phyloP scores from a whole-genome alignment of 306 rosid genomes.

The Benincasa hispida region DNA sequence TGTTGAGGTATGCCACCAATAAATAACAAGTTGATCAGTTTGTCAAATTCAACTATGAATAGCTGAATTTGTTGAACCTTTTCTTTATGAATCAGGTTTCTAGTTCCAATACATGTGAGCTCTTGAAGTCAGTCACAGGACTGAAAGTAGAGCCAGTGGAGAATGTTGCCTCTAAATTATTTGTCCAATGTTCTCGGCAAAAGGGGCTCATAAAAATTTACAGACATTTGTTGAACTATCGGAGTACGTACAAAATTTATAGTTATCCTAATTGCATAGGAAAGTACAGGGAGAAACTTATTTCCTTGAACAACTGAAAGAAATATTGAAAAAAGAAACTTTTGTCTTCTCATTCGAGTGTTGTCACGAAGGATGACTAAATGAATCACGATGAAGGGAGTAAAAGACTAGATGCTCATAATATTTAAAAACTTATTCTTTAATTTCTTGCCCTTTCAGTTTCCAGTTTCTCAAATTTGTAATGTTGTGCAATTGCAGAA shows the following conservation, averaged over 20 bases:
- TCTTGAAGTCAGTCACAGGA: constrained; percentile 72
- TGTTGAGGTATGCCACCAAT: constrained; percentile 59
- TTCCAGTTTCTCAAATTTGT: neutral
- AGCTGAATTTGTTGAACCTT: constrained; percentile 16
- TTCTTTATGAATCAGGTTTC: constrained; percentile 59
- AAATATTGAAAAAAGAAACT: neutral
- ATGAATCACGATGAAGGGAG: neutral
- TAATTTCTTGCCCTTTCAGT: neutral
- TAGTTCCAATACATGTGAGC: constrained; percentile 72
- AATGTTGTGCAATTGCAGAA: constrained; percentile 40
- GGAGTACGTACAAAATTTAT: constrained; percentile 30
- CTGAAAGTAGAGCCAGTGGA: constrained; percentile 85
- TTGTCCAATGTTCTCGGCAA: constrained; percentile 98
- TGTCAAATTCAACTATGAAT: neutral
- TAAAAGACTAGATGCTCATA: neutral
- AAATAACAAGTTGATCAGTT: constrained; percentile 3
- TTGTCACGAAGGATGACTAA: neutral
- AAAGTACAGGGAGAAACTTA: neutral
- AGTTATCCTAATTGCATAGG: neutral
- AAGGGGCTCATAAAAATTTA: constrained; percentile 92
- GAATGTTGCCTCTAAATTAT: constrained; percentile 83
- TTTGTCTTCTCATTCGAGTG: neutral
- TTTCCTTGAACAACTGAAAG: neutral
- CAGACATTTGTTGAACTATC: constrained; percentile 89
- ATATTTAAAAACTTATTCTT: neutral